A percentile compares a stretch with the other conserved stretches of the same genome.
Evolutionary conservation across 2,329 filamentous ascomycete species (phyloP).

Genomic region (Cryphonectria japonica): DNA sequence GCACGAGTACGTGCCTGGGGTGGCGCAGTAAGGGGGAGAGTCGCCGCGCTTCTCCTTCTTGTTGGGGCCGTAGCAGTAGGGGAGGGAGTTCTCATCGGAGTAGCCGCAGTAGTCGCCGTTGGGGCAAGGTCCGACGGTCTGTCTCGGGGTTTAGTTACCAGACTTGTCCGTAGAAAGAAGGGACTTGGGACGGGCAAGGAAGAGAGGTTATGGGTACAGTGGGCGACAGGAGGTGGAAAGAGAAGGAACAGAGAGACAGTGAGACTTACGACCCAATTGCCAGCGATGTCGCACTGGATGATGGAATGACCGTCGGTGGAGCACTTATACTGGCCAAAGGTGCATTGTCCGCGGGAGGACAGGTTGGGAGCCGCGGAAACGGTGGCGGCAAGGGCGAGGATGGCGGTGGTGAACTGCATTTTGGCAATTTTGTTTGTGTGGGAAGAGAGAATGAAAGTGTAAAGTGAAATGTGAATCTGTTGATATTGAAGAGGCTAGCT

Average conservation of each 20-base stretch:
- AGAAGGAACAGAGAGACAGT: conserved; percentile 1
- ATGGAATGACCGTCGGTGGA: conserved; percentile 21
- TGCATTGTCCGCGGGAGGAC: conserved; percentile 17
- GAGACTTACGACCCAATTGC: conserved; percentile 23
- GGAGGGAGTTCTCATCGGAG: conserved; percentile 21
- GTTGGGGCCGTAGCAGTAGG: conserved; percentile 25
- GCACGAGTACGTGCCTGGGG: conserved; percentile 28
- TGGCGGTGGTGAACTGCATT: conserved; percentile 28
- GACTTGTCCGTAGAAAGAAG: background rate
- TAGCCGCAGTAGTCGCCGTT: conserved; percentile 25
- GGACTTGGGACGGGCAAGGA: background rate
- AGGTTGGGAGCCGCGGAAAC: conserved; percentile 26
- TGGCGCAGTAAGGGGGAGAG: conserved; percentile 13
- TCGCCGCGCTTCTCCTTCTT: conserved; percentile 17
- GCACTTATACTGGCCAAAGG: conserved; percentile 29
- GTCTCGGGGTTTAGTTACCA: background rate
- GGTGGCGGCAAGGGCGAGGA: conserved; percentile 28
- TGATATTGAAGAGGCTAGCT: background rate
- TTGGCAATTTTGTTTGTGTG: conserved; percentile 10
- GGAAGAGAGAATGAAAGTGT: background rate
- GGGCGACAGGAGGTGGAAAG: too few species aligned
- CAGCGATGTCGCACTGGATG: conserved; percentile 25
- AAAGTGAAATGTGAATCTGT: background rate
- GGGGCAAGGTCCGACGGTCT: conserved; percentile 27
- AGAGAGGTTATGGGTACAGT: background rate